phyloP scores from a whole-genome alignment of 257 asterid species.

The Salvia rosmarinus region DNA sequence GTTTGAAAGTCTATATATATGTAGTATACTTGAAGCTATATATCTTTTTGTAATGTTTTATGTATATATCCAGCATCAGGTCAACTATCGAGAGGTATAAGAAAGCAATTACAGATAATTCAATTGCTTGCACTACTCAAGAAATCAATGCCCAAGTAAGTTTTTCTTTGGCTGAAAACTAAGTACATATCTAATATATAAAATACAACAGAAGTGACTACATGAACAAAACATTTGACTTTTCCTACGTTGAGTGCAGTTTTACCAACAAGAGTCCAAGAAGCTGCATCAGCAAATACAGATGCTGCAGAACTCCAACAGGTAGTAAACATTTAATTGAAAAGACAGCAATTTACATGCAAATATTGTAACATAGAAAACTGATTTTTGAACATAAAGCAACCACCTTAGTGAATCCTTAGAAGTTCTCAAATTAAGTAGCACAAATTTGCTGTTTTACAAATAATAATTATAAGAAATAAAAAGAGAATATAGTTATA shows the following conservation, averaged over 20 bases:
- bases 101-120: constrained; percentile 65
- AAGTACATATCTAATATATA: too few species aligned
- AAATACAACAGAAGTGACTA: neutral
- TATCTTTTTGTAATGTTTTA: neutral
- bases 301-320: constrained; percentile 78
- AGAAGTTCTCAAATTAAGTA: neutral
- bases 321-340: constrained; percentile 34
- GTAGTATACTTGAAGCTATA: too few species aligned
- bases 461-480: neutral
- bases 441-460: too few species aligned
- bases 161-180: too few species aligned
- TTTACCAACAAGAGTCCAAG: constrained; percentile 85
- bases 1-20: too few species aligned
- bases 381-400: neutral
- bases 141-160: constrained; percentile 88
- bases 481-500: neutral
- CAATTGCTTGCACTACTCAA: constrained; percentile 65
- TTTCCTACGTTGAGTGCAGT: constrained; percentile 37
- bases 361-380: neutral
- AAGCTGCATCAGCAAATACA: constrained; percentile 90
- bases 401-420: neutral
- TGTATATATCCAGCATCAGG: constrained; percentile 56
- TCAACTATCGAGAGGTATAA: constrained; percentile 79
- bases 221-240: neutral
- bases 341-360: neutral